Conservation (phyloP, 352 stramenopile species). For the Globisporangium irregulare region DNA sequence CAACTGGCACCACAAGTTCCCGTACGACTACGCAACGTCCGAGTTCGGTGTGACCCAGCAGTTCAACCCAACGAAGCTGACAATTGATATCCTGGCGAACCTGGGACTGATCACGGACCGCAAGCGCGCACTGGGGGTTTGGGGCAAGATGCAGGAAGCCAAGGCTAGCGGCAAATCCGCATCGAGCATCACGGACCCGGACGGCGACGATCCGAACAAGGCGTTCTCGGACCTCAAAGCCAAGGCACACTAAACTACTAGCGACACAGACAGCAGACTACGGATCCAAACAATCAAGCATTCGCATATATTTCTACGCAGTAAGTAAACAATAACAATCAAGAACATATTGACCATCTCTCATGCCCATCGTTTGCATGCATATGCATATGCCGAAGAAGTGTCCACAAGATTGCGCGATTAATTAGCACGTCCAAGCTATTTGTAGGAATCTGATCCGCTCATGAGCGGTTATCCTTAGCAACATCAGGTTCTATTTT, state of each 20-base stretch:
- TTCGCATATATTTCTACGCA: constrained; percentile 3
- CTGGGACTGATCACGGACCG: constrained; percentile 93
- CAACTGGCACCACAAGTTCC: constrained; percentile 99
- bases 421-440: neutral
- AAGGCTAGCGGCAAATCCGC: constrained; percentile 18
- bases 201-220: constrained; percentile 44
- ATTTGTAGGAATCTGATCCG: neutral
- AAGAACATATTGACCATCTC: neutral
- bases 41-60: constrained; percentile 95
- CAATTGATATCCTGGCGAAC: constrained; percentile 92
- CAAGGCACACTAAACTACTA: constrained; percentile 8
- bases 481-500: neutral
- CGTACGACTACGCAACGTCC: constrained; percentile 98
- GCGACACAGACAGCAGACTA: neutral
- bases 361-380: neutral
- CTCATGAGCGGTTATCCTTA: neutral
- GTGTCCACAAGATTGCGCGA: neutral
- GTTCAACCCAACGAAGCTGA: constrained; percentile 98
- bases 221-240: constrained; percentile 67
- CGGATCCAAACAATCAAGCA: neutral
- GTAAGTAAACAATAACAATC: constrained; percentile 3
- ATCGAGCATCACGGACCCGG: constrained; percentile 26
- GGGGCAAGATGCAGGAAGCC: constrained; percentile 88
- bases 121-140: constrained; percentile 93
- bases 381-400: neutral